These are phyloP conservation scores for Penicillium sumatraense DNA, from an alignment of 2,329 filamentous ascomycete species.

Conservation along the genomic window DNA sequence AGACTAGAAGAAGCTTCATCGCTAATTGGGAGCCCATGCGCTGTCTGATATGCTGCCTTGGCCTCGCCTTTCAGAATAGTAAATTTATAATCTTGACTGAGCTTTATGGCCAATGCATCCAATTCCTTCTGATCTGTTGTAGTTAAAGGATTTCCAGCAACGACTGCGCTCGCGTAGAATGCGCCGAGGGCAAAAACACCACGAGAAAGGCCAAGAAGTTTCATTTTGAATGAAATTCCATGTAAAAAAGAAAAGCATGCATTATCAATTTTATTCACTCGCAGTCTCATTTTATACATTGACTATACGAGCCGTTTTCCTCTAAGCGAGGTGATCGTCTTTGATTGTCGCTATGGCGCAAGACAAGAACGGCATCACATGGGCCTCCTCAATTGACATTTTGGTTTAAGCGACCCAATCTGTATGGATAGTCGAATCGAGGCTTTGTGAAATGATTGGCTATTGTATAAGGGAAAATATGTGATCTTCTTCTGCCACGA, in stretches of 20 bases:
- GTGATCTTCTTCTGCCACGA: background rate
- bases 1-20: slow-evolving; percentile 11
- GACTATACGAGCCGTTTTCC: background rate
- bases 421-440: background rate
- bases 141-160: slow-evolving; percentile 8
- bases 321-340: background rate
- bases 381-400: background rate
- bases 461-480: background rate
- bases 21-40: slow-evolving; percentile 13
- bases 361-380: background rate
- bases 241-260: too few relatives aligned
- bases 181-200: background rate
- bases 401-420: background rate
- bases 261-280: too few relatives aligned
- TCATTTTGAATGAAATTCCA: background rate
- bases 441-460: background rate
- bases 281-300: background rate
- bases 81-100: slow-evolving; percentile 9
- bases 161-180: background rate
- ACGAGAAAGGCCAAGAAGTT: background rate
- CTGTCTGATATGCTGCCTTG: slow-evolving; percentile 11
- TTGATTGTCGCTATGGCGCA: background rate
- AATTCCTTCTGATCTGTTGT: slow-evolving; percentile 9
- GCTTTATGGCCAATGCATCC: slow-evolving; percentile 12
- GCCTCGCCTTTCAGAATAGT: slow-evolving; percentile 7